phyloP scores from a whole-genome alignment of 2,329 filamentous ascomycete genomes.

The Hypoxylon sp. region DNA sequence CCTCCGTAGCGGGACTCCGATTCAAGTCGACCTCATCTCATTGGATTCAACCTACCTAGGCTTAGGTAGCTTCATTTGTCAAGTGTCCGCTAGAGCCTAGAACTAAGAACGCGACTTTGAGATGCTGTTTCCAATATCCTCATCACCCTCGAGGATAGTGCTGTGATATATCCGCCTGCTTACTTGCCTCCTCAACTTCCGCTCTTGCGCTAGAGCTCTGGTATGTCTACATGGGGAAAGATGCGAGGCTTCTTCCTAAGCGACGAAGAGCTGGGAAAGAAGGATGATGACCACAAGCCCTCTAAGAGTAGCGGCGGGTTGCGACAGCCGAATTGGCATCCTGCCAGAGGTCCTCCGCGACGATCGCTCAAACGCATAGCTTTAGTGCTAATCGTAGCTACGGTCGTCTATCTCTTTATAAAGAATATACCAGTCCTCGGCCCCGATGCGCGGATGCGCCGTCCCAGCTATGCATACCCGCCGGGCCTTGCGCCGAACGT shows the following conservation, averaged over 20 bases:
- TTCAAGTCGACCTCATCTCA: slow-evolving; percentile 23
- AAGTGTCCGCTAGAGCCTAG: not conserved
- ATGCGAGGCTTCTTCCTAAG: slow-evolving; percentile 65
- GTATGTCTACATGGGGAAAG: slow-evolving; percentile 54
- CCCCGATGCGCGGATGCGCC: slow-evolving; percentile 58
- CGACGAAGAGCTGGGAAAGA: slow-evolving; percentile 72
- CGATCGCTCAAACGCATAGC: slow-evolving; percentile 69
- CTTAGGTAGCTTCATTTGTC: slow-evolving; percentile 10
- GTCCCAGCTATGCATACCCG: slow-evolving; percentile 56
- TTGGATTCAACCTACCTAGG: slow-evolving; percentile 9
- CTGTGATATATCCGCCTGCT: slow-evolving; percentile 31
- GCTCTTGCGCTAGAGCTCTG: slow-evolving; percentile 32
- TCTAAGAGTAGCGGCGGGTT: slow-evolving; percentile 50
- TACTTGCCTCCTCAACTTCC: slow-evolving; percentile 7
- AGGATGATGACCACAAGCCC: slow-evolving; percentile 69
- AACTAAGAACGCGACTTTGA: slow-evolving; percentile 39
- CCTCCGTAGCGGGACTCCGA: slow-evolving; percentile 16
- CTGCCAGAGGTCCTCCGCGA: slow-evolving; percentile 63
- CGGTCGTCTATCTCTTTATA: slow-evolving; percentile 74
- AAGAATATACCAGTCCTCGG: slow-evolving; percentile 71
- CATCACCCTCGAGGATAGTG: slow-evolving; percentile 17
- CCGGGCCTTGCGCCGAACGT: slow-evolving; percentile 35
- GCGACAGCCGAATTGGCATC: slow-evolving; percentile 59
- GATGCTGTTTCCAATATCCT: slow-evolving; percentile 41
- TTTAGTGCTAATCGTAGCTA: slow-evolving; percentile 62